Evolutionary conservation across 192 early-diverging fungal genomes (phyloP), one percentile per base, ranked within the genome.

Genomic region (Pilaira anomala): DNA sequence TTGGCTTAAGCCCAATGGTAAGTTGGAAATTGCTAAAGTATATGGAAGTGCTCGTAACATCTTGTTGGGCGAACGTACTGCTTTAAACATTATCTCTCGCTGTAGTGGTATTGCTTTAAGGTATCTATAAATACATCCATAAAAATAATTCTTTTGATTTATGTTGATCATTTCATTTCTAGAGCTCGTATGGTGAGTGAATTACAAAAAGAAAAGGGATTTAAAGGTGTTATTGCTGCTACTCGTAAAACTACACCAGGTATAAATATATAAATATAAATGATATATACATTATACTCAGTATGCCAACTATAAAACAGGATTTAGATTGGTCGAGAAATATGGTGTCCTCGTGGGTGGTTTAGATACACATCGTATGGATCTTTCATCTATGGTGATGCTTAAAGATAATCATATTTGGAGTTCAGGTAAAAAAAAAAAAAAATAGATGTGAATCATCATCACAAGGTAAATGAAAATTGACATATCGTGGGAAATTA

Each of bases 371-470:
- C 97, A 98, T 74, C 94, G 97, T 41, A 89, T 93, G 85, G 94
- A 97, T 74, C 80, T 99, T 52, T 96, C 94, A 3, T 87, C 92
- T 14, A 96, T 97, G 94, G 90, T 99, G 55, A 99, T 99, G 97
- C 82, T 99, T 51, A 99, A 99, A 76, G 97, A 99, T 79, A 97
- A 98, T 78, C 97, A 98, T 66, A 88, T 98, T 60, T 98, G 96
- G 96, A 85, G 85, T 57, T 85, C 84, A 42, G 88, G 76, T 78
- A 74, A 48, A 33, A 7, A 9, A n/a, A 21, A 36, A 41, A 30
- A 21, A 14, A 3, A 19, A 36, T 25, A 26, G 14, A 51, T 25
- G 21, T 16, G 29, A 24, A 51, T 4, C 39, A 50, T 33, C 22
- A 1, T 36, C n/a, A n/a, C n/a, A n/a, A n/a, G n/a, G n/a, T n/a